Evolutionary conservation across 2,329 filamentous ascomycete species (phyloP), one percentile per base, ranked within the genome.

Genomic region (Talaromyces sp.): DNA sequence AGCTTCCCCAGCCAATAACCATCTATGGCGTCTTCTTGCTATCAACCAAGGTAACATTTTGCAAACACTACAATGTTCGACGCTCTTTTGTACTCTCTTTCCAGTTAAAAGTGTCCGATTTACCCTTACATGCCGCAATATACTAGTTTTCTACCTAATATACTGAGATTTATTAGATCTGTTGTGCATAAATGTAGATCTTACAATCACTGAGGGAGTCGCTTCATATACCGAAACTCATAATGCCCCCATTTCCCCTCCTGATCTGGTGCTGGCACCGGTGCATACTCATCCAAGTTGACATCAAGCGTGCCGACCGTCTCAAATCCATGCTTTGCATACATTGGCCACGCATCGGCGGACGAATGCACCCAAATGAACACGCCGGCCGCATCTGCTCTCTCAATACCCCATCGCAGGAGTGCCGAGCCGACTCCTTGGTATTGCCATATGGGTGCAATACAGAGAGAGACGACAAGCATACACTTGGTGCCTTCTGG

Each of bases 141-240:
- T n/a, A n/a, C 6, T 38, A 1, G 14, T 3, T 38, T 4, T 3
- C 17, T 4, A 17, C n/a, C 35, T 38, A 38, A 38, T n/a, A 38
- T 38, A n/a, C 5, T n/a, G 6, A 17, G 5, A n/a, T 38, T 38
- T 38, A 1, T 13, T n/a, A 6, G 14, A 38, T 14, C 35, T 38
- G 8, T n/a, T 17, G 35, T 5, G 35, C 35, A 38, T 6, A n/a
- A 38, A 38, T 38, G 14, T 8, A n/a, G 17, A 38, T n/a, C 32
- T 38, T 38, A 38, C 17, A n/a, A 6, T n/a, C 17, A 2, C 35
- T 19, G 19, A 26, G 43, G 43, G 24, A 50, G 43, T 13, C 43
- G 43, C 35, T 46, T 56, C 55, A 56, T 56, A 38, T 56, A 56
- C 6, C 38, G 38, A 56, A 56, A 56, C 24, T 29, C 24, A 56